Percentiles rank a stretch among this genome's conserved stretches.
phyloP scores from a whole-genome alignment of 768 basidiomycete genomes.

The Pleurotus tuoliensis region DNA sequence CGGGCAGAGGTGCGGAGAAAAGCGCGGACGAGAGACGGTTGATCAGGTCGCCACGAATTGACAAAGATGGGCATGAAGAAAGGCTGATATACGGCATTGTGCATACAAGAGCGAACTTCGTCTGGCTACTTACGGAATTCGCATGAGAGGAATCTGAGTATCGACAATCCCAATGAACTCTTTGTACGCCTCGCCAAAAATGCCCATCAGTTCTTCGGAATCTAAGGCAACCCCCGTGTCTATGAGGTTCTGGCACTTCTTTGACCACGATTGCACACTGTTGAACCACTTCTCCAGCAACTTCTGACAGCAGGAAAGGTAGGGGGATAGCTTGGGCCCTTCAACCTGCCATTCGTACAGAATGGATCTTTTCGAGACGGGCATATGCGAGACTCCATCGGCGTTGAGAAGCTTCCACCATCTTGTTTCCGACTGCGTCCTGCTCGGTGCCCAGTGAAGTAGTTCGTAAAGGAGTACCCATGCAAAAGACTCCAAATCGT shows the following conservation, averaged over 20 bases:
- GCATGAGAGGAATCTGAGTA: background rate
- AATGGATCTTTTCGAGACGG: background rate
- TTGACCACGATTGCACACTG: background rate
- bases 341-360: background rate
- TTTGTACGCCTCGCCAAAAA: background rate
- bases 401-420: background rate
- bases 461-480: slow-evolving; percentile 10
- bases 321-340: background rate
- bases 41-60: no score
- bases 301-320: background rate
- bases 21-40: no score
- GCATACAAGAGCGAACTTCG: no score
- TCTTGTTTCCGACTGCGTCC: background rate
- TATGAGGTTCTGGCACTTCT: background rate
- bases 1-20: no score
- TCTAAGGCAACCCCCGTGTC: background rate
- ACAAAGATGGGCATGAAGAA: no score
- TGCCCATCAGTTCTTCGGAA: background rate
- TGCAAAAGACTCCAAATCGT: slow-evolving; percentile 9
- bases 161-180: background rate
- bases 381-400: background rate
- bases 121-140: no score
- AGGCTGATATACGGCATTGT: no score
- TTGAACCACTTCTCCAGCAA: background rate
- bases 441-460: background rate